phyloP scores from a whole-genome alignment of 129 eudicot species.

The Oenanthe sinensis region DNA sequence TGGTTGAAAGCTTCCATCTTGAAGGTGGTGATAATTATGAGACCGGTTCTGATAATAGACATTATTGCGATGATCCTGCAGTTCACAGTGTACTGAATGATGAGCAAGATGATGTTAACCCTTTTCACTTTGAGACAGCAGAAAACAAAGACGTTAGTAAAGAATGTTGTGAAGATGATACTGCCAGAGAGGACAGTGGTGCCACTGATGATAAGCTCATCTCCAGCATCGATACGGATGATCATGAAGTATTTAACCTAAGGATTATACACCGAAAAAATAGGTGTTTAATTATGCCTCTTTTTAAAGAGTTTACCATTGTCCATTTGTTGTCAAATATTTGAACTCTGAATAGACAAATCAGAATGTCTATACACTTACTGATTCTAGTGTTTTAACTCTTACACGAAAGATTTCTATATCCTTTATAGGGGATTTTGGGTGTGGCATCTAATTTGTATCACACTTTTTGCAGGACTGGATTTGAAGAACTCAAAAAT shows the following conservation, averaged over 20 bases:
- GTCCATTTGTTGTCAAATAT: not conserved
- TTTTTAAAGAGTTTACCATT: not conserved
- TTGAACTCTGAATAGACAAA: not conserved
- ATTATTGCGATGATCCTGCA: not conserved
- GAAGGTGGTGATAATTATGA: constrained; percentile 8
- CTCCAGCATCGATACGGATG: constrained; percentile 40
- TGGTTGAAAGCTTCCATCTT: not conserved
- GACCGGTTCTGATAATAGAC: not conserved
- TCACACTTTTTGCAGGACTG: constrained; percentile 58
- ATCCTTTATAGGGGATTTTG: not conserved
- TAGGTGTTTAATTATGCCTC: constrained; percentile 39
- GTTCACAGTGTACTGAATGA: not conserved
- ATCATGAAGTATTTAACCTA: constrained; percentile 60
- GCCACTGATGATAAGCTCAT: constrained; percentile 32
- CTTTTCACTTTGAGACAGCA: constrained; percentile 5
- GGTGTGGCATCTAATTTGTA: constrained; percentile 19
- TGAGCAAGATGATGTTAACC: constrained; percentile 20
- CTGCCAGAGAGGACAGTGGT: constrained; percentile 38
- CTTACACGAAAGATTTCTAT: not conserved
- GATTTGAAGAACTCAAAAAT: constrained; percentile 87
- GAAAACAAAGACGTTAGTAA: constrained; percentile 14
- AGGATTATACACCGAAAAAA: constrained; percentile 84
- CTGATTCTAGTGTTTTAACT: not conserved
- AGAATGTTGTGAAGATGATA: constrained; percentile 26
- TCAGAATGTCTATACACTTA: not conserved